A percentile compares a stretch with the other conserved stretches of the same genome.
These are phyloP conservation scores for cucumber (Cucumis sativus) DNA, from an alignment of 306 rosid genomes.

Conservation along the genomic window DNA sequence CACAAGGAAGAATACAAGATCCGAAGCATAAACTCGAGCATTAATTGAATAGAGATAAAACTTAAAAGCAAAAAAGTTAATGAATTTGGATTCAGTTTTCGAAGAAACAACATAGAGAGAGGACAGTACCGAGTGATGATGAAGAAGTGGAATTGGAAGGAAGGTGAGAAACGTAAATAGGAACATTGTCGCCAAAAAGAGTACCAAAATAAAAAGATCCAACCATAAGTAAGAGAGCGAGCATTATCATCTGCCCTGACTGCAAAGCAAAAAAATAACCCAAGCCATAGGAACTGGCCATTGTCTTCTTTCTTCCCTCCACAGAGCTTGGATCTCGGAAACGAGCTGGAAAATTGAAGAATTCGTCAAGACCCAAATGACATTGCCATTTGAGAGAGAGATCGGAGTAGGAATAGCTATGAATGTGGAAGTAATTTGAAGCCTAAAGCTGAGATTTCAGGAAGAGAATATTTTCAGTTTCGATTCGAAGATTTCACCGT, in stretches of 20 bases:
- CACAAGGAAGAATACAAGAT: background rate
- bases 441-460: background rate
- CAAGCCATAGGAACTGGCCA: constrained; percentile 9
- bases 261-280: constrained; percentile 39
- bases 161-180: constrained; percentile 51
- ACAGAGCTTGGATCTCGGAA: background rate
- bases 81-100: background rate
- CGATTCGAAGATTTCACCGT: background rate
- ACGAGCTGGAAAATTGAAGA: background rate
- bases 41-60: background rate
- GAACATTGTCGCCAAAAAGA: constrained; percentile 47
- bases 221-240: constrained; percentile 42
- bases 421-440: background rate
- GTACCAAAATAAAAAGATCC: constrained; percentile 62
- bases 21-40: background rate
- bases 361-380: background rate
- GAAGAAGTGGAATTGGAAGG: constrained; percentile 27
- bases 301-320: background rate
- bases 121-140: constrained; percentile 12
- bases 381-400: background rate
- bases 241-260: constrained; percentile 52
- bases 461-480: background rate
- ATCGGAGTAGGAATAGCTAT: background rate
- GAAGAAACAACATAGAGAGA: background rate
- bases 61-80: background rate